Base-by-base conservation (phyloP, 768 basidiomycete genomes). In the Amanita molliuscula region DNA sequence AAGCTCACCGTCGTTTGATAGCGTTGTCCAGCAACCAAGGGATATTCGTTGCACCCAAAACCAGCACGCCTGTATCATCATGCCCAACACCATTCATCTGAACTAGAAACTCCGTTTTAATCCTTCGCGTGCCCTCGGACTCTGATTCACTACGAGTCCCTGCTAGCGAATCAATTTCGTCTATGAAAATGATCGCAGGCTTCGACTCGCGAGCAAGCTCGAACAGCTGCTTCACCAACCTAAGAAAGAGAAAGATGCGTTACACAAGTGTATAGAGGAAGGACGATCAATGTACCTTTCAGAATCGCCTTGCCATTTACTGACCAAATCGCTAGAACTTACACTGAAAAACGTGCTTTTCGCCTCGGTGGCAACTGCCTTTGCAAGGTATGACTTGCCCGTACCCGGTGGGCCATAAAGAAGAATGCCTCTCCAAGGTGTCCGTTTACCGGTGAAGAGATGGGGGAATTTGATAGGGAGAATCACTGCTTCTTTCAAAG, bases 401-500 rank as follows among this genome's bases (percentile, higher is more conserved):
- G 96, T 98, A 2, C 96, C 96, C 0, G 96, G 96, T 15, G 96
- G 96, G 0, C 96, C 96, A 61, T 99, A 99, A 3, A 99, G 72
- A 50, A 99, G 67, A 47, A 99, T 98, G 6, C 96, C 96, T 43
- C 76, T 77, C 96, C 96, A 98, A 2, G 96, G 95, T 8, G 94
- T 97, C 15, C 96, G 84, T 66, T 98, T 98, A 34, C 95, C 96
- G 1, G 94, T 97, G 68, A 99, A 99, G 25, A 99, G 77, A 66
- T 97, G 93, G 1, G 96, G 96, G 59, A 97, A 98, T 65, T 98
- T 98, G 77, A 97, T 97, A 3, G 96, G 96, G n/a, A 99, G 74
- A 62, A 98, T 96, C 62, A 98, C 96, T 33, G 96, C 95, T 65
- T 98, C 96, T 63, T 98, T 97, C 60, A 99, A 69, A 4, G 95